Base-by-base conservation (phyloP, 768 basidiomycete species). In the Scleroderma citrinum region DNA sequence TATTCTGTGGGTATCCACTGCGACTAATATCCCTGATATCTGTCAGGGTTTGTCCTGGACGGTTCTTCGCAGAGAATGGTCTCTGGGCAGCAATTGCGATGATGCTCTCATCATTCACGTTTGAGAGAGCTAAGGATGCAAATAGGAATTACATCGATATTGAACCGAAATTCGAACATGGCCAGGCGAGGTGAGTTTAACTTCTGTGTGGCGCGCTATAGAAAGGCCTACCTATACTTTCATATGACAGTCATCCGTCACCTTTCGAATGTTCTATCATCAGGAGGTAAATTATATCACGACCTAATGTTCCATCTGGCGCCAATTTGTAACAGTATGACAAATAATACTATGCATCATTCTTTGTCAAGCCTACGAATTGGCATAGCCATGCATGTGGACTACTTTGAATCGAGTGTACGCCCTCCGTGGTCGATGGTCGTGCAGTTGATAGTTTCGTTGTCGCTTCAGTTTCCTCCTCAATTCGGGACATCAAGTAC, bases 101-200 rank as follows among this genome's bases (percentile, higher is more conserved):
- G 47, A 40, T 40, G 37, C 23, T 30, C 8, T 30, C 39, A 7
- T 32, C 20, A 14, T 32, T 23, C 19, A 19, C 29, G 16, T 14
- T 48, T 37, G 41, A 48, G 31, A 49, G 26, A 26, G 48, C 48
- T 10, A 49, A 49, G 20, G 42, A 45, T 20, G 30, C 21, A 3
- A 30, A 46, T 24, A 44, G 48, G 20, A 45, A 26, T 3, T 16
- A 49, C 13, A 49, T 49, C 13, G 23, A 44, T 23, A 20, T 49
- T 7, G 20, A 29, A 7, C 42, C 42, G 8, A n/a, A 11, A 7
- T 45, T 49, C n/a, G 23, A 20, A 14, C 14, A 20, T n/a, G 24
- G 30, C 14, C 24, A 30, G 23, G 17, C 17, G 14, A 42, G 40
- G 40, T 42, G 24, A 42, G 14, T 35, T 14, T 14, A 3, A 14